Base-by-base conservation (phyloP, 768 basidiomycete species). In the Tricholoma matsutake region DNA sequence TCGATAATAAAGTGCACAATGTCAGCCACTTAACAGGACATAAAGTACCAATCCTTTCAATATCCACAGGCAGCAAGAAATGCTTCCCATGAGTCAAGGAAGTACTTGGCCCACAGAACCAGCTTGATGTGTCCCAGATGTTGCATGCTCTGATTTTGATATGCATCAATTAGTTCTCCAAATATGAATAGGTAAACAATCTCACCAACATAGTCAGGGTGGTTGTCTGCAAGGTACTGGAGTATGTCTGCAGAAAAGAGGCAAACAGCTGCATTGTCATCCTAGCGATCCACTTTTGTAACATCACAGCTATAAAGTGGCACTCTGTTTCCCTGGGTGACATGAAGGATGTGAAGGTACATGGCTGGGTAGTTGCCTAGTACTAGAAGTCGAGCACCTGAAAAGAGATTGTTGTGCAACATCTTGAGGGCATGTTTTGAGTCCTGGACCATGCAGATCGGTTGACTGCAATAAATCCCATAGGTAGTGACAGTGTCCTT, bases 201-300 rank as follows among this genome's bases (percentile, higher is more conserved):
- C 0, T 64, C 20, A 1, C 73, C 77, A 0, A 63, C 28, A 0
- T 66, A 49, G 2, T 75, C 67, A 0, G 75, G 71, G 57, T 71
- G 64, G 9, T 69, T 51, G 0, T 71, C 53, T 1, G 59, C 52
- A 11, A 73, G 32, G 11, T 57, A 74, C 9, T 72, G 29, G 1
- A 81, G 66, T 0, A 67, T 64, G 2, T 62, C 61, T 0, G 75
- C 75, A 7, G 75, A 79, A 59, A 80, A 79, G 0, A 81, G 62
- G 0, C 76, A 70, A 3, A 71, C 58, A 0, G 81, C 81, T 0
- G 79, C 80, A 59, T 67, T 69, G 62, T 83, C 79, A 65, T 82
- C 81, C 69, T 83, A 79, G 0, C 72, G 62, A 58, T 83, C 79
- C 0, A 79, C 25, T 41, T 74, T 74, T 16, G 75, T 72, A 2